Evolutionary conservation across 257 asterid species (phyloP), one percentile per base, ranked within the genome.

Genomic region (Plantago elongata): DNA sequence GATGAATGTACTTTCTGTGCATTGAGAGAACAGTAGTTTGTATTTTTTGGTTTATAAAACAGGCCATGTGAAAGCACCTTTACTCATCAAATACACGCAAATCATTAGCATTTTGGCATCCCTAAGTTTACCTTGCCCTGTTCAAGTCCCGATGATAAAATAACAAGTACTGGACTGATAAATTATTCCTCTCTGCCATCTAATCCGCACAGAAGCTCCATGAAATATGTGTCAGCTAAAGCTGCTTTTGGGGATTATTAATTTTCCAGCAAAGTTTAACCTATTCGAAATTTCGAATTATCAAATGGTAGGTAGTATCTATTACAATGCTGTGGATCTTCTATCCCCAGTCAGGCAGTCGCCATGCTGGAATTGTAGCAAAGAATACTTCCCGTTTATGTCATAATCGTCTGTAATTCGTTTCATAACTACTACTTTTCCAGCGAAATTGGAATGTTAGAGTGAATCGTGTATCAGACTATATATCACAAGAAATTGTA

Each of bases 21-120:
- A 61, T 44, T 68, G 14, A 40, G 38, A 60, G 58, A 62, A 44
- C 40, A 30, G 45, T 46, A n/a, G n/a, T n/a, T n/a, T n/a, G n/a
- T 40, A 30, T 56, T 5, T 37, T 56, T 56, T n/a, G n/a, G 57
- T 68, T 54, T 52, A 54, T 54, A 61, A 72, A 74, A 80, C 81
- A 76, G 40, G 46, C 81, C 89, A 80, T 69, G 90, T 83, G 94
- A 75, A 13, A 75, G 78, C 84, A 77, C 76, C 81, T 74, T 54
- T 61, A 16, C 16, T 34, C 34, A 13, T 12, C 55, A 47, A 58
- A 66, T 65, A 63, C 81, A 72, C 79, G 75, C 77, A 76, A 75
- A 66, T 81, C 63, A 72, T 64, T 48, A 60, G 61, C 69, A 50
- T 64, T 79, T 81, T 77, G 50, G 66, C 75, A 69, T 60, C 73